These are phyloP conservation scores for Rhynchospora tenuis DNA, from an alignment of 176 grass and related monocot genomes.

Conservation along the genomic window DNA sequence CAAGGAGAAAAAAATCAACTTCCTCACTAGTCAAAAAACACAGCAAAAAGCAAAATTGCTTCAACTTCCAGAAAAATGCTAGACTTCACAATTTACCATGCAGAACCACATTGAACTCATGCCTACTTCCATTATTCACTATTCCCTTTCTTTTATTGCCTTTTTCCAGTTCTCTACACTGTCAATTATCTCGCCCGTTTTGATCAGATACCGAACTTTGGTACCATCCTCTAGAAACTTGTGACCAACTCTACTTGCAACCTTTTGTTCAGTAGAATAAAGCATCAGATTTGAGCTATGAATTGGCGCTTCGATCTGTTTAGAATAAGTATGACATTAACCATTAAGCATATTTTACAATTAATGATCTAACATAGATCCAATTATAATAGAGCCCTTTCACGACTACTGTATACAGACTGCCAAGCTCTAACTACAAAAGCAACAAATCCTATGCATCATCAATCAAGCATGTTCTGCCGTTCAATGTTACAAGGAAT, in stretches of 20 bases:
- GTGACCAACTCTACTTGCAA: conserved; percentile 76
- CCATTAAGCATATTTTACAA: background rate
- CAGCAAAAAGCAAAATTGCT: conserved; percentile 2
- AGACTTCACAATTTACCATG: conserved; percentile 2
- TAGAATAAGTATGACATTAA: background rate
- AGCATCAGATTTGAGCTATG: conserved; percentile 99
- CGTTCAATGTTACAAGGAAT: too few relatives aligned
- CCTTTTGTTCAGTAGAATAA: conserved; percentile 75
- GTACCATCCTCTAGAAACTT: conserved; percentile 79
- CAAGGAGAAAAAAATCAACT: background rate
- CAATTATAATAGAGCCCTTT: background rate
- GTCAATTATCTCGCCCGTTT: conserved; percentile 82
- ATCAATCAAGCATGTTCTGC: background rate
- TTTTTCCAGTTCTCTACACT: conserved; percentile 64
- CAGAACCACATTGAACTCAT: background rate
- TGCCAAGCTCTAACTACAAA: background rate
- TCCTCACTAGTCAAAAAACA: conserved; percentile 1
- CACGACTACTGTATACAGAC: background rate
- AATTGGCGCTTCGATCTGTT: conserved; percentile 78
- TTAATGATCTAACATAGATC: conserved; percentile 3
- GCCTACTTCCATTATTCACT: background rate
- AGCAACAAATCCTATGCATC: background rate
- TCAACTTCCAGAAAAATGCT: conserved; percentile 14
- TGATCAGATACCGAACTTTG: conserved; percentile 76
- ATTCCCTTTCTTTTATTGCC: conserved; percentile 62